These are phyloP conservation scores for Hyaloscypha variabilis DNA, from an alignment of 495 filamentous ascomycete species.

Conservation along the genomic window DNA sequence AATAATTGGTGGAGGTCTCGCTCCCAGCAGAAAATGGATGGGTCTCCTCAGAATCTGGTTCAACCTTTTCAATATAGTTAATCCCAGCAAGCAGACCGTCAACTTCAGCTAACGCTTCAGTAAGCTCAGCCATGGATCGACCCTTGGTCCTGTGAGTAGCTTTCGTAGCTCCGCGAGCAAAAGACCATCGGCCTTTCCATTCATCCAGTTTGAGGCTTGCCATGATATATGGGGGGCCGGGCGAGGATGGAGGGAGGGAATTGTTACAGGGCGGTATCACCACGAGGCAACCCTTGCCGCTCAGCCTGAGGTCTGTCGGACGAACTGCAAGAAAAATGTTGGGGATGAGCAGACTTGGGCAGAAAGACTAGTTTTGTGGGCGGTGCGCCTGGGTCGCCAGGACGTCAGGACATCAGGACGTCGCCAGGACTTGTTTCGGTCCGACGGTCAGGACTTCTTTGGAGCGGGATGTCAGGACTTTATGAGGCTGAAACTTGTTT, in stretches of 20 bases:
- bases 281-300: constrained; percentile 11
- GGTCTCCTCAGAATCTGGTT: constrained; percentile 13
- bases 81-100: constrained; percentile 21
- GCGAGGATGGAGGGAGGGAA: neutral
- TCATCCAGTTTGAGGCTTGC: constrained; percentile 19
- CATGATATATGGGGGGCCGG: constrained; percentile 1
- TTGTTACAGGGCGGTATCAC: neutral
- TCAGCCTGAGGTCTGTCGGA: neutral
- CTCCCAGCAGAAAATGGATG: neutral
- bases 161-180: constrained; percentile 20
- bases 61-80: constrained; percentile 17
- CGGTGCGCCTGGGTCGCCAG: constrained; percentile 9
- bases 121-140: constrained; percentile 14
- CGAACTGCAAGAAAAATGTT: neutral
- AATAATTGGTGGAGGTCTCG: neutral
- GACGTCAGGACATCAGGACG: constrained; percentile 12
- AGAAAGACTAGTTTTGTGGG: neutral
- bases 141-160: constrained; percentile 3
- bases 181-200: constrained; percentile 15
- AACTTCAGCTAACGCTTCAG: constrained; percentile 17
- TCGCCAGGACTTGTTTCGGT: neutral
- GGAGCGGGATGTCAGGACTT: constrained; percentile 1
- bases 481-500: neutral
- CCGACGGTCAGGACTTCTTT: neutral
- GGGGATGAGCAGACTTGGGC: constrained; percentile 4